Evolutionary conservation across 1,284 basidiomycete species (phyloP).

Genomic region (Moesziomyces parantarcticus): DNA sequence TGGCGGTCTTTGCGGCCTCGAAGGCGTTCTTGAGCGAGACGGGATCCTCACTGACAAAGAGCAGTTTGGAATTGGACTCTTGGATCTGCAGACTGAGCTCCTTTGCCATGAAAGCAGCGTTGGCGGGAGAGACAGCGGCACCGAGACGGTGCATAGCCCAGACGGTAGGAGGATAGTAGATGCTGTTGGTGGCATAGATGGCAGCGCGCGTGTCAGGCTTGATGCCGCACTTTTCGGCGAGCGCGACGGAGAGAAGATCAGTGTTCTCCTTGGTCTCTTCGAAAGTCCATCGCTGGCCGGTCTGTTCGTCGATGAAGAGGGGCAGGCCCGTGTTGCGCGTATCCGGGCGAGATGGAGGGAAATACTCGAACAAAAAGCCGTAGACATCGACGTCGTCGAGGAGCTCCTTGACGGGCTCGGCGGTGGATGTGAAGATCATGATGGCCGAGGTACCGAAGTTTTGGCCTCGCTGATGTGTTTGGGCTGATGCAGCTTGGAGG

Average conservation of each 20-base stretch:
- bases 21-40: slow-evolving; percentile 71
- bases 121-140: slow-evolving; percentile 78
- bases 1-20: slow-evolving; percentile 72
- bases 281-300: slow-evolving; percentile 46
- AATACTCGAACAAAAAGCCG: slow-evolving; percentile 55
- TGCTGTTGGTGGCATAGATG: slow-evolving; percentile 54
- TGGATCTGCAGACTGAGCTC: slow-evolving; percentile 73
- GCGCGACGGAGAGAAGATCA: slow-evolving; percentile 45
- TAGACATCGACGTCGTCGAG: slow-evolving; percentile 56
- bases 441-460: background rate
- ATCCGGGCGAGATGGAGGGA: slow-evolving; percentile 49
- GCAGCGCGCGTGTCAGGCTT: slow-evolving; percentile 40
- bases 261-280: slow-evolving; percentile 46
- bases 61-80: slow-evolving; percentile 72
- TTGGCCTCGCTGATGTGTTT: too few relatives aligned
- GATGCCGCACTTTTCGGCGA: slow-evolving; percentile 23
- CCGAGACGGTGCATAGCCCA: slow-evolving; percentile 82
- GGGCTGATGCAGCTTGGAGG: too few relatives aligned
- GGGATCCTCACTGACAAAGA: slow-evolving; percentile 74
- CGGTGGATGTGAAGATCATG: slow-evolving; percentile 49
- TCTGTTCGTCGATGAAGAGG: slow-evolving; percentile 58
- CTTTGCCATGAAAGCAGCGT: slow-evolving; percentile 76
- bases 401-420: slow-evolving; percentile 36
- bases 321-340: slow-evolving; percentile 45
- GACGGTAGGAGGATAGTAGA: slow-evolving; percentile 77